Evolutionary conservation across 179 eudicot species (phyloP), one percentile per base, ranked within the genome.

Genomic region (Silene coronaria): DNA sequence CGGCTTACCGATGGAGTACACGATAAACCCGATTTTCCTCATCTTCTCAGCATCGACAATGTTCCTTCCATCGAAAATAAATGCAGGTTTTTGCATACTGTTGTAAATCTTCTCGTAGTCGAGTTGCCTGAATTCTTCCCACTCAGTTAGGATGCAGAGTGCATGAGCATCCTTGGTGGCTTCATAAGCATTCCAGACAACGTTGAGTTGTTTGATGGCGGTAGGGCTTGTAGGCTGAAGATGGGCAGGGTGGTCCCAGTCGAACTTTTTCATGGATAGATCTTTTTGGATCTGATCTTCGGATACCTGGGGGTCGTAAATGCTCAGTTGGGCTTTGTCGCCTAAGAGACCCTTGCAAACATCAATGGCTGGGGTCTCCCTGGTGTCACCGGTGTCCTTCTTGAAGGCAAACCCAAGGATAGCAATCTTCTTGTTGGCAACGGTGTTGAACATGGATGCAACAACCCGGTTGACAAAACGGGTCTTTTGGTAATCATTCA

Each of bases 231-330:
- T n/a, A 5, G 84, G 88, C 28, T 85, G 88, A 63, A 85, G 88
- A 72, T 85, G 88, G 75, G 86, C 75, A 1, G 88, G 88, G 79
- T 85, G 88, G 61, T 85, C 88, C 88, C 88, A 85, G 19, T 83
- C 88, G 42, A 85, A 85, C 79, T 85, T 85, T 67, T 80, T 83
- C 86, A 85, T 85, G 0, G 82, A 75, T 24, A 85, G 80, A 71
- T 85, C 88, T 78, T 78, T 83, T 34, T 55, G 53, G 75, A 85
- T 83, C 42, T 85, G 88, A 4, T 85, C 88, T 71, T 83, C 86
- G 0, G 88, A 62, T 3, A 85, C 88, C 61, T 85, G 88, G 51
- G 88, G 84, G 63, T 85, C 88, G 27, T 73, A 85, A 22, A 85
- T 85, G 82, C 84, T 83, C 68, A 85, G 55, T 32, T 82, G 77